Evolutionary conservation across 805 yeast species (phyloP).

Genomic region (Cyberlindnera sargentensis): DNA sequence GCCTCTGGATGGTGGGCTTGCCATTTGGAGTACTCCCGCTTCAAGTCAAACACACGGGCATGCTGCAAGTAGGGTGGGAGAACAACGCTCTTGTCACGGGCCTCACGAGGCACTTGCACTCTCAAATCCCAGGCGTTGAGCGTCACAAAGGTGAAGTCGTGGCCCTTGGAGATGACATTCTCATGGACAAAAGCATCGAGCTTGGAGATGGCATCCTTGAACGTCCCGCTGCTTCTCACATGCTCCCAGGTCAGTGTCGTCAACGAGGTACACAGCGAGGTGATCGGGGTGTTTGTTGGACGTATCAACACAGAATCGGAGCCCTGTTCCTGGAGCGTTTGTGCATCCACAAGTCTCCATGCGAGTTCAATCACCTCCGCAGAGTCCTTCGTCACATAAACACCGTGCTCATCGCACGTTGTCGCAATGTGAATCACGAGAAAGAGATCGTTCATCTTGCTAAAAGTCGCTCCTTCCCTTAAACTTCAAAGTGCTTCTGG

Average conservation of each 20-base stretch:
- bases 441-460: conserved; percentile 36
- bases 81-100: conserved; percentile 64
- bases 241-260: conserved; percentile 56
- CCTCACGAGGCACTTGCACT: conserved; percentile 74
- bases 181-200: conserved; percentile 47
- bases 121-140: conserved; percentile 64
- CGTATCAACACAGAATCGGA: conserved; percentile 44
- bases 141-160: conserved; percentile 60
- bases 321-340: conserved; percentile 35
- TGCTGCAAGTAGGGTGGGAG: conserved; percentile 72
- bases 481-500: too few species aligned
- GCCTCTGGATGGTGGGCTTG: conserved; percentile 54
- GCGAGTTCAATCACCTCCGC: conserved; percentile 62
- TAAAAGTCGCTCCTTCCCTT: too few species aligned
- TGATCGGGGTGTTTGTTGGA: conserved; percentile 61
- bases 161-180: conserved; percentile 31
- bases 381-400: conserved; percentile 55
- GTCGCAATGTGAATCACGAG: conserved; percentile 57
- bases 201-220: conserved; percentile 54
- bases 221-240: conserved; percentile 48
- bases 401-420: conserved; percentile 59
- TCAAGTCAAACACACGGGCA: conserved; percentile 70
- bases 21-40: conserved; percentile 68
- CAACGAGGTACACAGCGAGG: conserved; percentile 44
- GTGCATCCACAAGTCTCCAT: conserved; percentile 57